phyloP scores from a whole-genome alignment of 192 early-diverging fungal genomes.

The Linnemannia hyalina region DNA sequence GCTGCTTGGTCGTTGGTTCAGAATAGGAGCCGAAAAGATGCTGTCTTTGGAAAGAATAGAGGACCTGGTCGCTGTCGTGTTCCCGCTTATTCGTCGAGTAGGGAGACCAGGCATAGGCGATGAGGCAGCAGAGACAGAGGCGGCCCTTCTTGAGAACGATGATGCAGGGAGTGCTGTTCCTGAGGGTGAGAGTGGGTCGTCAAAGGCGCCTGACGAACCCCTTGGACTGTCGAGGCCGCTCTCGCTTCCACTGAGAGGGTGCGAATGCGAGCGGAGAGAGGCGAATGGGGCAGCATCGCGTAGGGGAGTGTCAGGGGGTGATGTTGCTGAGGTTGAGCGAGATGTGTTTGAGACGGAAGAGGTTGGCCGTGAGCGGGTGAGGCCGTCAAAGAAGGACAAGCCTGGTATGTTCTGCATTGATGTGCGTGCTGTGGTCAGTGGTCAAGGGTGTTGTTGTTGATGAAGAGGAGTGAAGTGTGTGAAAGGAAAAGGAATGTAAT shows the following conservation, averaged over 20 bases:
- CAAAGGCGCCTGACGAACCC: conserved; percentile 9
- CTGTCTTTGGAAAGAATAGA: conserved; percentile 41
- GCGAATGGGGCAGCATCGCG: conserved; percentile 34
- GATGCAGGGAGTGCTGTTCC: conserved; percentile 19
- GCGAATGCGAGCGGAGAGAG: conserved; percentile 16
- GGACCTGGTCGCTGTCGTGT: conserved; percentile 12
- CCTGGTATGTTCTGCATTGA: conserved; percentile 55
- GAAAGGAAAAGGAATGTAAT: not conserved
- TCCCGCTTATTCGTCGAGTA: conserved; percentile 13
- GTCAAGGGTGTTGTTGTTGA: not conserved
- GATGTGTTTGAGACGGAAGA: not conserved
- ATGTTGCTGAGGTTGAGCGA: not conserved
- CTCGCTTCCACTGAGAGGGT: not conserved
- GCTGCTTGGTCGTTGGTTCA: conserved; percentile 21
- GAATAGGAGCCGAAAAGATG: conserved; percentile 28
- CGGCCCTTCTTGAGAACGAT: conserved; percentile 43
- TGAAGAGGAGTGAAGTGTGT: not conserved
- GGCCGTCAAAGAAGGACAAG: conserved; percentile 51
- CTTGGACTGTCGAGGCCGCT: not conserved
- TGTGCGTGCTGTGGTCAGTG: not conserved
- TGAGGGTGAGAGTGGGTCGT: conserved; percentile 20
- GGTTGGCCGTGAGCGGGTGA: conserved; percentile 23
- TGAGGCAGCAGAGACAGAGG: conserved; percentile 30
- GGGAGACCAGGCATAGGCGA: conserved; percentile 17
- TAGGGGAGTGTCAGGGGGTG: conserved; percentile 29